phyloP scores from a whole-genome alignment of 2,329 filamentous ascomycete genomes.

The Colletotrichum tropicicola region DNA sequence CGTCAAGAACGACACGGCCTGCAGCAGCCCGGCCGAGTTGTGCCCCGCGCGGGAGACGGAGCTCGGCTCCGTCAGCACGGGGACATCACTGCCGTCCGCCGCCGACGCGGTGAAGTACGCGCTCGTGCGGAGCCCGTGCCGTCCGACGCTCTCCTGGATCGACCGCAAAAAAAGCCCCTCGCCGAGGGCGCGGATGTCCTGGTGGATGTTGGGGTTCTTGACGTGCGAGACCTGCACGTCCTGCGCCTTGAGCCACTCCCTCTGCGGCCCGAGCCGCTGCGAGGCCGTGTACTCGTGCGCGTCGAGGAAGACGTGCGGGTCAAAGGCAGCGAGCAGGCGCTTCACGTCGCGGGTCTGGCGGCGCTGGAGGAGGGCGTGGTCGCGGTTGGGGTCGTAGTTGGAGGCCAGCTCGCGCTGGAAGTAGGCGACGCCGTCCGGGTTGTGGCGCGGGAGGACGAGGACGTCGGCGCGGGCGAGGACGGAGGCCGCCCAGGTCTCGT shows the following conservation, averaged over 20 bases:
- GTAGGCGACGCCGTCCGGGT: slow-evolving; percentile 42
- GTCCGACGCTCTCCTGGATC: slow-evolving; percentile 37
- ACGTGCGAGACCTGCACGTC: slow-evolving; percentile 42
- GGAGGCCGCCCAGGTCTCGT: slow-evolving; percentile 36
- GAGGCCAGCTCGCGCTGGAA: slow-evolving; percentile 40
- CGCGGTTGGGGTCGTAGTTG: slow-evolving; percentile 42
- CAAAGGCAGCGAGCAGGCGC: slow-evolving; percentile 34
- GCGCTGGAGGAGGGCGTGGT: slow-evolving; percentile 40
- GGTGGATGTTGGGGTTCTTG: slow-evolving; percentile 43
- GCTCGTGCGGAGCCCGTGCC: slow-evolving; percentile 36
- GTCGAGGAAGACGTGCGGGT: slow-evolving; percentile 40
- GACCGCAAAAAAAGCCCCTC: slow-evolving; percentile 38
- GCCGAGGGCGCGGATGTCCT: slow-evolving; percentile 36
- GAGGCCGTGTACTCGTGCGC: slow-evolving; percentile 40
- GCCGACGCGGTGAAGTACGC: slow-evolving; percentile 37
- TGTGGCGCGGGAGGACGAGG: slow-evolving; percentile 40
- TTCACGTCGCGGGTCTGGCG: slow-evolving; percentile 41
- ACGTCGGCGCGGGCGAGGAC: slow-evolving; percentile 39
- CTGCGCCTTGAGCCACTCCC: slow-evolving; percentile 31
- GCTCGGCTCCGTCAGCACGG: slow-evolving; percentile 38
- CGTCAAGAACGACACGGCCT: slow-evolving; percentile 38
- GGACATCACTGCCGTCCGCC: slow-evolving; percentile 21
- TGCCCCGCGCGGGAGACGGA: slow-evolving; percentile 29
- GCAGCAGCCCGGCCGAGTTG: slow-evolving; percentile 31
- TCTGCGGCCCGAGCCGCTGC: not conserved